Evolutionary conservation across 73 alveolate species (phyloP).

Genomic region (Paramecium biaurelia): DNA sequence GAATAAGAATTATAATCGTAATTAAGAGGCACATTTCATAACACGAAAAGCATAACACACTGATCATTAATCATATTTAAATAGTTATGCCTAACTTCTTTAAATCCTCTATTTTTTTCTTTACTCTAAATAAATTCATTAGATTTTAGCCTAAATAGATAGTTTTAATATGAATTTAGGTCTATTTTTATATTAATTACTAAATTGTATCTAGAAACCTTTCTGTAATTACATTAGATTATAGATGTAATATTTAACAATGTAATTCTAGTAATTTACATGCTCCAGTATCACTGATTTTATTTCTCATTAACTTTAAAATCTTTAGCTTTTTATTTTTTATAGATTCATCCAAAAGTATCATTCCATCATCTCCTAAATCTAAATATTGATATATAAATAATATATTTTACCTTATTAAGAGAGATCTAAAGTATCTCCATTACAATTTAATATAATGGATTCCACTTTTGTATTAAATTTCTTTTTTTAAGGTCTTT

Average conservation of each 20-base stretch:
- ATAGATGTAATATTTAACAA: neutral
- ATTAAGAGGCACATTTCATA: conserved; percentile 38
- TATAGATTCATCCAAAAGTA: neutral
- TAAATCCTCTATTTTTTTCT: conserved; percentile 45
- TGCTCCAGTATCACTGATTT: conserved; percentile 57
- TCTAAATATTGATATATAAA: neutral
- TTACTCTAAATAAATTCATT: conserved; percentile 45
- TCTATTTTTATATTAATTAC: neutral
- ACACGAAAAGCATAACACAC: conserved; percentile 14
- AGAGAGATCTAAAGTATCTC: conserved; percentile 16
- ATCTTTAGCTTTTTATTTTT: conserved; percentile 11
- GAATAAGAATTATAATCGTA: neutral
- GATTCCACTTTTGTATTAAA: neutral
- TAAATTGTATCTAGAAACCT: conserved; percentile 10
- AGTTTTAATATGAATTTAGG: neutral
- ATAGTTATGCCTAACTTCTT: conserved; percentile 33
- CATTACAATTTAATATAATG: neutral
- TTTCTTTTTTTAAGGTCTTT: conserved; percentile 24
- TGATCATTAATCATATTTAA: conserved; percentile 23
- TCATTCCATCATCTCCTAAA: conserved; percentile 44
- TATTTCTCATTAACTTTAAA: conserved; percentile 21
- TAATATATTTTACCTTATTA: neutral
- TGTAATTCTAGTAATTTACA: conserved; percentile 10
- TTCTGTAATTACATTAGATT: conserved; percentile 48
- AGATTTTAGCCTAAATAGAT: conserved; percentile 27